A percentile compares a stretch with the other conserved stretches of the same genome.
Evolutionary conservation across 805 yeast species (phyloP).

Genomic region (Saturnispora sanitii): DNA sequence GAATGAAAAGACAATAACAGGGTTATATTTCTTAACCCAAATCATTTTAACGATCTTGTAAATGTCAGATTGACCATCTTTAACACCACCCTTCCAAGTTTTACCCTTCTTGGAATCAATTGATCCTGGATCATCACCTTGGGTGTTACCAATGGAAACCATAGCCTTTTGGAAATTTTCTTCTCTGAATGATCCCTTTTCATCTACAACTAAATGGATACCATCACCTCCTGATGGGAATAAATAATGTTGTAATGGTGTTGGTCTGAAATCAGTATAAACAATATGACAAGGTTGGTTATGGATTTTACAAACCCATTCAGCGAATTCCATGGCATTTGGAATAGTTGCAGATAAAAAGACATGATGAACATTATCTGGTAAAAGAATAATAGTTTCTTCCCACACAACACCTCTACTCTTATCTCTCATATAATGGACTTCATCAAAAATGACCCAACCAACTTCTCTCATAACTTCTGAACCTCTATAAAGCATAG

Average conservation of each 20-base stretch:
- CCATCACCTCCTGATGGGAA: constrained; percentile 99
- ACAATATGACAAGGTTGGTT: constrained; percentile 97
- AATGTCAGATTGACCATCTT: constrained; percentile 61
- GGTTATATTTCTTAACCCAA: constrained; percentile 92
- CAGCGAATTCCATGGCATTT: constrained; percentile 96
- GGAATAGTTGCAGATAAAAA: constrained; percentile 93
- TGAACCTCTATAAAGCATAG: constrained; percentile 95
- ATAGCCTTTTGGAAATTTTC: constrained; percentile 97
- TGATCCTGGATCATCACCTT: constrained; percentile 76
- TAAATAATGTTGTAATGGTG: constrained; percentile 93
- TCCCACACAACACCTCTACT: constrained; percentile 99
- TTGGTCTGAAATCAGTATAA: constrained; percentile 97
- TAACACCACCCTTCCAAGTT: constrained; percentile 78
- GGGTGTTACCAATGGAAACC: constrained; percentile 77
- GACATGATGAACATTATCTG: constrained; percentile 90
- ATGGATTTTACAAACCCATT: constrained; percentile 95
- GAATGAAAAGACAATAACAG: constrained; percentile 97
- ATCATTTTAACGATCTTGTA: constrained; percentile 97
- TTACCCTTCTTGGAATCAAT: constrained; percentile 54
- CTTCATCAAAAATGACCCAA: constrained; percentile 95
- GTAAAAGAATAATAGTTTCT: constrained; percentile 95
- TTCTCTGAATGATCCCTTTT: constrained; percentile 90
- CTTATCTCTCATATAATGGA: constrained; percentile 93
- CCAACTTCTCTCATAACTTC: constrained; percentile 95
- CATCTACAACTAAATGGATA: constrained; percentile 94